Evolutionary conservation across 2,329 filamentous ascomycete species (phyloP).

Genomic region (Nigrograna mackinnonii): DNA sequence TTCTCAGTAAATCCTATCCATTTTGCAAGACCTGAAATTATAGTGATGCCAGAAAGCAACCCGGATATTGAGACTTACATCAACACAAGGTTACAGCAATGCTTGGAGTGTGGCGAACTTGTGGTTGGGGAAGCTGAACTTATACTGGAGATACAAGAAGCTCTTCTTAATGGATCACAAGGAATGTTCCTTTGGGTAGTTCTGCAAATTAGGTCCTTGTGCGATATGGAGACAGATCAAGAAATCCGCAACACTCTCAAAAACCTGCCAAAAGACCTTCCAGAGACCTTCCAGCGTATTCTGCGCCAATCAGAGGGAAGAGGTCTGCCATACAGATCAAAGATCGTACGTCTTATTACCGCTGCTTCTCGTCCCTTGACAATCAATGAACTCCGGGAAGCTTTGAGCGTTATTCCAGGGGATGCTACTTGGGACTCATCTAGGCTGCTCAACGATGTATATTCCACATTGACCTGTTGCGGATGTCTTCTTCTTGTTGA

Average conservation of each 20-base stretch:
- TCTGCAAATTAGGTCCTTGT: constrained; percentile 28
- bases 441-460: constrained; percentile 16
- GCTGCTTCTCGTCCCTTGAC: constrained; percentile 34
- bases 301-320: constrained; percentile 20
- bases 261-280: constrained; percentile 19
- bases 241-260: constrained; percentile 32
- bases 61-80: constrained; percentile 28
- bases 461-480: constrained; percentile 19
- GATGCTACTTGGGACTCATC: constrained; percentile 19
- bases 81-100: constrained; percentile 23
- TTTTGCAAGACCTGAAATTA: constrained; percentile 4
- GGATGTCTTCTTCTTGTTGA: constrained; percentile 24
- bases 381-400: constrained; percentile 42
- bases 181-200: constrained; percentile 31
- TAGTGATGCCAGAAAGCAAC: constrained; percentile 23
- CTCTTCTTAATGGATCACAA: constrained; percentile 18
- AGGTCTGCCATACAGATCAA: constrained; percentile 21
- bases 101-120: constrained; percentile 16
- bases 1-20: constrained; percentile 3
- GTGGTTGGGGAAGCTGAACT: constrained; percentile 24
- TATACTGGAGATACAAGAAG: constrained; percentile 26
- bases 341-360: constrained; percentile 35
- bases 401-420: constrained; percentile 41
- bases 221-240: constrained; percentile 39
- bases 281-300: constrained; percentile 15